Base-by-base conservation (phyloP, 768 basidiomycete genomes). In the Hygrocybe punicea region DNA sequence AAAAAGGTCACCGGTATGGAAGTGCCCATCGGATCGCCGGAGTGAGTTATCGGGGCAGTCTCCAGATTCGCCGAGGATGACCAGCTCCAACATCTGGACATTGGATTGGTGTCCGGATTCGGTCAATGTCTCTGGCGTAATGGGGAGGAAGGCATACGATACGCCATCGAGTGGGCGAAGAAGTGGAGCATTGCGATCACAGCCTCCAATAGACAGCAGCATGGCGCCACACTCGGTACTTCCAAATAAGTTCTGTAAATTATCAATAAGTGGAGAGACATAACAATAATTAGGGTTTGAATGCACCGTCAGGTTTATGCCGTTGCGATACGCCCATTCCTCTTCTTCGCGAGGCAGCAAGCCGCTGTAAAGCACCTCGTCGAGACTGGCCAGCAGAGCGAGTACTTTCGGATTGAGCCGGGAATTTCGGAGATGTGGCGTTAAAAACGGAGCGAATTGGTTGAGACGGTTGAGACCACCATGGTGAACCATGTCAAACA, bases 1-100 rank as follows among this genome's bases (percentile, higher is more conserved):
- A 76, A 91, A 91, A n/a, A 91, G 73, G 69, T 91, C 89, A 1
- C 89, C 89, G 13, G 89, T 90, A 67, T 89, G 89, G 73, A 87
- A 89, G 64, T 87, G 76, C 6, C 87, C 87, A 66, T 91, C 87
- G 1, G 76, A 60, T 49, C 78, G 67, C 50, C 86, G 79, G 6
- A 89, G 72, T 1, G 82, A 81, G 7, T 55, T 45, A 64, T 84
- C 77, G 11, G 89, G 89, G 66, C 87, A 89, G 65, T 90, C 89
- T 33, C 74, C 76, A 9, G 89, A 89, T 52, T 80, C 75, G 8
- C 83, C 73, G 39, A 84, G 79, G 64, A 91, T 84, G 56, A 90
- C 84, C 48, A 91, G 76, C 62, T 91, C 89, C 56, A 84, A 75
- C 37, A 90, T 65, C 40, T 76, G 78, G 13, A 74, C 74, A 11